Evolutionary conservation across 768 basidiomycete species (phyloP), one percentile per base, ranked within the genome.

Genomic region (Pleurotus sapidus): DNA sequence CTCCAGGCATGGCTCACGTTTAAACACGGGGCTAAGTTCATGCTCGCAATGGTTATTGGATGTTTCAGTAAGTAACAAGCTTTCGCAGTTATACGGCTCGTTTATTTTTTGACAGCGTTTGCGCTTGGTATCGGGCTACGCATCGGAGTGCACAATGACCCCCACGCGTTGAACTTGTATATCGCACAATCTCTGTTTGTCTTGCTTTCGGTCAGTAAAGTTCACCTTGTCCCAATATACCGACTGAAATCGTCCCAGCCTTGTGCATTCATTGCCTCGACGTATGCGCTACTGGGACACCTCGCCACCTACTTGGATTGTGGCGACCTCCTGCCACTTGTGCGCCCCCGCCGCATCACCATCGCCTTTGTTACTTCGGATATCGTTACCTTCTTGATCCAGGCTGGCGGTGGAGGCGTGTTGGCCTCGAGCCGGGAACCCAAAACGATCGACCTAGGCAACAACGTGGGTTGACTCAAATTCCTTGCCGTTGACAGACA

Each of bases 191-290:
- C 45, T 27, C 6, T 37, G 11, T 37, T 56, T 9, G 38, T 56
- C 1, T 23, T 56, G 17, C 43, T 56, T n/a, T 56, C 55, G n/a
- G 55, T 56, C 17, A 56, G 55, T 47, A 5, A 14, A 23, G 25
- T 50, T 3, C 27, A 12, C 18, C 7, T 23, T 3, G 40, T 3
- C 48, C 17, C 24, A 9, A n/a, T 14, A 12, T 11, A 17, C 18
- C 17, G 30, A 30, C 30, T 30, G 30, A 58, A 20, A 50, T 12
- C 8, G 43, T 23, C 24, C 40, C 25, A 82, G 79, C 84, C 84
- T 4, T 87, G 86, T 62, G 84, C 81, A 34, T 85, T 86, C 67
- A 79, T 83, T 48, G 81, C 81, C 2, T 73, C 78, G 4, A 71
- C 79, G 60, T 86, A 87, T 61, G 63, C 82, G 57, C 68, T 84